These are phyloP conservation scores for Staphylotrichum tortipilum DNA, from an alignment of 495 filamentous ascomycete species.

Conservation along the genomic window DNA sequence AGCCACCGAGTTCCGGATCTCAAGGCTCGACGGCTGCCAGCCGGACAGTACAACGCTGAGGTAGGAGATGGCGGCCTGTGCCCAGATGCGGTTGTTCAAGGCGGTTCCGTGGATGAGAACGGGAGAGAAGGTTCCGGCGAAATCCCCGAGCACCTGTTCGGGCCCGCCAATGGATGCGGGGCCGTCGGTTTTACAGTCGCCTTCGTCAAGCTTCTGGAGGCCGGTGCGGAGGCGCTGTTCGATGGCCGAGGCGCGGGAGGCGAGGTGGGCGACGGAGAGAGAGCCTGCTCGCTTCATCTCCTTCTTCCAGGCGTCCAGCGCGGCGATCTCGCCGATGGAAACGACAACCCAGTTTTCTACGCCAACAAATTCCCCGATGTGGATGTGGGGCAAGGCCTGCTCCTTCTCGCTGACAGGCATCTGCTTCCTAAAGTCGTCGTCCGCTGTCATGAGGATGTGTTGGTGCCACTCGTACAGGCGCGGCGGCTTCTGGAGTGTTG, in stretches of 20 bases:
- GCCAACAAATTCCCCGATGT: constrained; percentile 35
- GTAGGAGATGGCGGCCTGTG: constrained; percentile 41
- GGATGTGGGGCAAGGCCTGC: constrained; percentile 21
- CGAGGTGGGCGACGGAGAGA: constrained; percentile 39
- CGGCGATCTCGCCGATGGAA: constrained; percentile 38
- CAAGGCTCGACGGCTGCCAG: constrained; percentile 40
- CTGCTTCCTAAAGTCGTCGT: constrained; percentile 8
- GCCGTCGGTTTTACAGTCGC: neutral
- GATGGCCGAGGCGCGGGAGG: constrained; percentile 33
- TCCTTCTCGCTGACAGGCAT: constrained; percentile 13
- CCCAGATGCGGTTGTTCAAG: constrained; percentile 35
- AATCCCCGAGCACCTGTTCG: constrained; percentile 9
- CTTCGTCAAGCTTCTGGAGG: constrained; percentile 12
- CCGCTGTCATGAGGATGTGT: constrained; percentile 22
- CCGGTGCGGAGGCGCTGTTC: constrained; percentile 26
- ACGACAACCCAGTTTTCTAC: constrained; percentile 41
- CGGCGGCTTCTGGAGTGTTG: constrained; percentile 32
- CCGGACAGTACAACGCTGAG: constrained; percentile 43
- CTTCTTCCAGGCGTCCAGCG: constrained; percentile 45
- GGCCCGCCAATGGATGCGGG: neutral
- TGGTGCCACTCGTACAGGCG: constrained; percentile 33
- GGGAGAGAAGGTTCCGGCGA: neutral
- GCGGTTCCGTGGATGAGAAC: neutral
- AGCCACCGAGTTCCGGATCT: constrained; percentile 30
- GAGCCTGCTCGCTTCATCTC: constrained; percentile 30